Base-by-base conservation (phyloP, 2,329 filamentous ascomycete genomes). In the Trichophaea hybrida region DNA sequence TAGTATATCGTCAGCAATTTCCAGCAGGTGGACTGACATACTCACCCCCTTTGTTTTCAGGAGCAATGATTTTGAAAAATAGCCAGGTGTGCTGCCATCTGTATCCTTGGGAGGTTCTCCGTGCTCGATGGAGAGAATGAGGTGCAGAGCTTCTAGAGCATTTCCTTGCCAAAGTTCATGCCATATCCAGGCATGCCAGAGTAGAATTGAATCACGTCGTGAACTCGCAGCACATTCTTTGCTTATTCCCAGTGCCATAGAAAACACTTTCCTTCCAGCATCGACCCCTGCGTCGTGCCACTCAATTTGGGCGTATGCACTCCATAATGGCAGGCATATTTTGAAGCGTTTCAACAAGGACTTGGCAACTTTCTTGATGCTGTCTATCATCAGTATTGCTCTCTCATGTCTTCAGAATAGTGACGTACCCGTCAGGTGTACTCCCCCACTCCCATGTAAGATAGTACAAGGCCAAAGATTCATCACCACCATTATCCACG, bases 241-340 rank as follows among this genome's bases (percentile, higher is more conserved):
- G 57, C 73, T 75, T 76, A 83, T 80, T 2, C 74, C 74, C n/a
- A 88, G 74, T 1, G 87, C 83, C 1, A 84, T 84, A 1, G 76
- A 70, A 67, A 91, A 79, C 0, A 93, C 82, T 55, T 80, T 81
- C 24, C 76, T 73, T 4, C 85, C 83, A 51, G 80, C 74, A 0
- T 79, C 75, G 1, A 69, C 65, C 31, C 84, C 83, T 0, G 77
- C 80, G 34, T 77, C 77, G 1, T 75, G 74, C 65, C 73, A 76
- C 71, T 94, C 87, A 2, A 88, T 80, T 12, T 88, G 72, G 0
- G 85, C 87, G 68, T 91, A 94, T 0, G 83, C 81, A 65, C 88
- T 85, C 72, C 94, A 96, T 0, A 96, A 74, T 12, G 76, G 74
- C 2, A 86, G 70, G 66, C 81, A 84, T 0, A 80, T 75, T 0